Evolutionary conservation across 1,139 yeast species (phyloP), one percentile per base, ranked within the genome.

Genomic region (Zygoascus hellenicus): DNA sequence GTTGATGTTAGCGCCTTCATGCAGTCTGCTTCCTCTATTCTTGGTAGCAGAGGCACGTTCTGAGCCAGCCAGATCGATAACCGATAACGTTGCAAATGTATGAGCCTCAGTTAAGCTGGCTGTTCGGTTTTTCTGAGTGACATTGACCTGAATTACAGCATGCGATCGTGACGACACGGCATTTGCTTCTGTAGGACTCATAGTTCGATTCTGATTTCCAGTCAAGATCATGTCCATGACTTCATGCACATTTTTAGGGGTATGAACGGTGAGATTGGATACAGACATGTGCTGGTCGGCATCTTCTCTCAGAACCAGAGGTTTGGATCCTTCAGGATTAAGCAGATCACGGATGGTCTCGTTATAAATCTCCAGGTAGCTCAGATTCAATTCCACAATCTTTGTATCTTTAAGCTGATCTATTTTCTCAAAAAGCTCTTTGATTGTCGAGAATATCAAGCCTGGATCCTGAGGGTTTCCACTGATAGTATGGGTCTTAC

Each of bases 1-100:
- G 68, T 90, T 90, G 58, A 90, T 90, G 62, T 87, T 87, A 13
- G 97, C 97, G 26, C 97, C 97, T 62, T 90, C 97, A 52, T 80
- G 76, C 9, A 90, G 70, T 46, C 96, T 68, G 19, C 75, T 77
- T 0, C 97, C 97, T 48, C 88, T 68, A 62, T 89, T 90, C 55
- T 78, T 80, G 0, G 97, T 88, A 0, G 95, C 85, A 1, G 94
- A 82, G 0, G 97, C 97, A 43, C 97, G 71, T 67, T 90, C 97
- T 67, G 95, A 85, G 2, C 97, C 97, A 0, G 97, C 97, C 43
- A 90, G 68, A 64, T 90, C 97, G 42, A 90, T 89, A 32, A 90
- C 83, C 0, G 94, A 83, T 30, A 90, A 68, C 0, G 95, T 84
- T 0, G 95, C 90, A 66, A 77, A 81, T 0, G 82, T 78, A 54